Conservation (phyloP, 768 basidiomycete species). For the Mycena haematopus region DNA sequence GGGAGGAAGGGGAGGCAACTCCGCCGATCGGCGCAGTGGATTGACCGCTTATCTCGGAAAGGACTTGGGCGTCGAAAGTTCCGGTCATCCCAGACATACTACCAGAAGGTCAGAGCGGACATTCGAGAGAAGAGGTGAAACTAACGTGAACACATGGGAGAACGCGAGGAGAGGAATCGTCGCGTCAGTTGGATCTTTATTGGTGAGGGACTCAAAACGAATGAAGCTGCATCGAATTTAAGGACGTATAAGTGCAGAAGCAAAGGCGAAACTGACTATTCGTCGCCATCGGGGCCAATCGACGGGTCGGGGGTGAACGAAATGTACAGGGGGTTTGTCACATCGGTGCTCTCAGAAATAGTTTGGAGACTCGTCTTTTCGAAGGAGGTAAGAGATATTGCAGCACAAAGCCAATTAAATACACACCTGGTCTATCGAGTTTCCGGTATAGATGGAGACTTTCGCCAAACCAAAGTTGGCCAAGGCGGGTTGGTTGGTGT, state of each 20-base stretch:
- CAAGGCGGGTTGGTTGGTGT: constrained; percentile 53
- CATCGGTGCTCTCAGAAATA: constrained; percentile 56
- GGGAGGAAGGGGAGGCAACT: constrained; percentile 36
- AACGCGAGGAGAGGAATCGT: constrained; percentile 72
- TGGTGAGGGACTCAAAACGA: constrained; percentile 65
- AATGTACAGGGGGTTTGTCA: constrained; percentile 52
- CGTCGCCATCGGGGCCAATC: constrained; percentile 59
- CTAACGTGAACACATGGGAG: constrained; percentile 80
- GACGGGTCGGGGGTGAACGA: constrained; percentile 56
- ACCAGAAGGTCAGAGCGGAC: background rate
- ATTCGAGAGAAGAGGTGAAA: constrained; percentile 12
- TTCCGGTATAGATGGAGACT: constrained; percentile 71
- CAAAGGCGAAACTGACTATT: constrained; percentile 56
- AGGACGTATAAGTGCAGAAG: constrained; percentile 7
- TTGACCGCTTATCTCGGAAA: constrained; percentile 66
- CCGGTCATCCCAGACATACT: constrained; percentile 79
- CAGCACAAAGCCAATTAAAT: background rate
- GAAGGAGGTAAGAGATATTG: background rate
- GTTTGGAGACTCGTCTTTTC: constrained; percentile 61
- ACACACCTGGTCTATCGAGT: constrained; percentile 63
- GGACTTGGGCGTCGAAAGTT: constrained; percentile 60
- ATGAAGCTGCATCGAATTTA: constrained; percentile 65
- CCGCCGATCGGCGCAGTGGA: constrained; percentile 62
- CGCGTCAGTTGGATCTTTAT: constrained; percentile 58
- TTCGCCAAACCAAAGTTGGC: constrained; percentile 54